Evolutionary conservation across 768 basidiomycete species (phyloP), one percentile per base, ranked within the genome.

Genomic region (Lenzites betulinus): DNA sequence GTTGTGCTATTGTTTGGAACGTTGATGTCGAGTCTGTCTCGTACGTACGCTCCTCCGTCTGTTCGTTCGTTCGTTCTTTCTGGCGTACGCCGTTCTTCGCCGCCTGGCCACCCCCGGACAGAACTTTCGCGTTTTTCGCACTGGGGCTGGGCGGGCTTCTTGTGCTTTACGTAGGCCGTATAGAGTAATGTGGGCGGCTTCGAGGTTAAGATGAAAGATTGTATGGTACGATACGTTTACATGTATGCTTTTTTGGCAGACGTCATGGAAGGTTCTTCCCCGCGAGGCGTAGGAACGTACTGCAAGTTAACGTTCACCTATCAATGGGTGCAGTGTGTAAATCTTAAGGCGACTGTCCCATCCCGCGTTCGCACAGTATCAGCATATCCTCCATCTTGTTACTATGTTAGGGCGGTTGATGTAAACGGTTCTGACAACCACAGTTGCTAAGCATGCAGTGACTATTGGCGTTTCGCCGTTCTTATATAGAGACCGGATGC

Each of bases 1-100:
- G 30, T 33, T 33, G 55, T 49, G 55, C 55, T 57, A 58, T 58
- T 58, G 39, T 58, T 58, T 58, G 48, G 38, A 28, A 50, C 47
- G 55, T 30, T 50, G 30, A 43, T 43, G 28, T 35, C 55, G 56
- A 53, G 43, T 5, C 38, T 44, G 30, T 20, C 48, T 26, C 41
- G 47, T 15, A 35, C 35, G 30, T 55, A 38, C 35, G 33, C 44
- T 53, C 35, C 36, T 36, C 16, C 23, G 22, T 35, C 28, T 22
- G 18, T 61, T 39, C 36, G 48, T 44, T 61, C 44, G 36, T 52
- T 52, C 53, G n/a, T 35, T 54, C 43, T 6, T 28, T 26, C 30
- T 16, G 15, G 25, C 28, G 23, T 25, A 20, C n/a, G n/a, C n/a
- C 20, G 44, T 9, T 22, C 44, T 22, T 46, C 30, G 30, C 30